Percentiles rank a stretch among this genome's conserved stretches.
phyloP scores from a whole-genome alignment of 768 basidiomycete species.

The Leccinum truebloodii region DNA sequence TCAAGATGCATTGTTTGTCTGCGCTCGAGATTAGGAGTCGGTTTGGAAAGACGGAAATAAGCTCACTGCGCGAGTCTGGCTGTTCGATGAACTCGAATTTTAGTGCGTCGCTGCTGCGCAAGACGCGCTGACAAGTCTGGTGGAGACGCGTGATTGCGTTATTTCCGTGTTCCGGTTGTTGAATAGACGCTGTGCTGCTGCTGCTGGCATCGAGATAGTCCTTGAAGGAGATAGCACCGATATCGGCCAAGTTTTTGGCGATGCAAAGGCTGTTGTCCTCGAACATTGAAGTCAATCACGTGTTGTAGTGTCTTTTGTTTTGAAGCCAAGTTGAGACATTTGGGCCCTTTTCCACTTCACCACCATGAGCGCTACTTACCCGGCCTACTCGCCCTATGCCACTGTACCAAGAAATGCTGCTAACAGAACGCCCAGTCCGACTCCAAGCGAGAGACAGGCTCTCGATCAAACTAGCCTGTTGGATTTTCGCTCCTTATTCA shows the following conservation, averaged over 20 bases:
- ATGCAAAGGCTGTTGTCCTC: constrained; percentile 15
- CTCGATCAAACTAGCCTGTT: constrained; percentile 43
- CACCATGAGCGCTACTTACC: background rate
- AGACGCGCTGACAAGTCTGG: constrained; percentile 42
- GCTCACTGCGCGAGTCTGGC: constrained; percentile 37
- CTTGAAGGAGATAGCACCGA: constrained; percentile 31
- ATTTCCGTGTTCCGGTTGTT: background rate
- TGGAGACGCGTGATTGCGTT: constrained; percentile 40
- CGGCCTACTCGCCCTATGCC: background rate
- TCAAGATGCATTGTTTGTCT: constrained; percentile 65
- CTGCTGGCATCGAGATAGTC: constrained; percentile 23
- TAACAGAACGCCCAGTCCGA: constrained; percentile 60
- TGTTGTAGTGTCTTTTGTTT: background rate
- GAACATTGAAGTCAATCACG: background rate
- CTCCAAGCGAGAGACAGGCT: constrained; percentile 56
- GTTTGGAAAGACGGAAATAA: no score
- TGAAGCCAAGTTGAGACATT: no score
- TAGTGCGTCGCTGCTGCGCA: constrained; percentile 42
- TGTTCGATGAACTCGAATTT: constrained; percentile 52
- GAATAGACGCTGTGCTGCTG: background rate
- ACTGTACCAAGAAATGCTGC: background rate
- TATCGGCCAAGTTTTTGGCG: constrained; percentile 24
- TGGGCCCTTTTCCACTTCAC: background rate
- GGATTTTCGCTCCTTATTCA: constrained; percentile 44
- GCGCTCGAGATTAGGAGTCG: constrained; percentile 8